A percentile compares a stretch with the other conserved stretches of the same genome.
Conservation (phyloP, 106 monocot genomes). For the Dendrobium huoshanense region DNA sequence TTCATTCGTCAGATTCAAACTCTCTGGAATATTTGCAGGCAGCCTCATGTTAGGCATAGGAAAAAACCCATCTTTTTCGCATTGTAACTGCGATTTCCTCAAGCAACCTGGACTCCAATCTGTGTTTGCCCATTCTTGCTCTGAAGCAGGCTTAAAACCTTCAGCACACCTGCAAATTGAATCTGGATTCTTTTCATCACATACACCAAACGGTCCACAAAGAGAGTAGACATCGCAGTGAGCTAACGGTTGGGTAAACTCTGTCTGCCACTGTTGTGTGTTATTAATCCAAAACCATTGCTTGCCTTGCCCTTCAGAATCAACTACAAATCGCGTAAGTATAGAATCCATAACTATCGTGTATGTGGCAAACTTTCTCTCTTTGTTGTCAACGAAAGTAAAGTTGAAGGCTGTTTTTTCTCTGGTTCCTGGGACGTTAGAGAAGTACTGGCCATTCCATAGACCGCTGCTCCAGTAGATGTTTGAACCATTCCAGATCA, state of each 20-base stretch:
- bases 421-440: conserved; percentile 14
- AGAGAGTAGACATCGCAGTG: conserved; percentile 22
- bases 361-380: conserved; percentile 14
- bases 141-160: conserved; percentile 14
- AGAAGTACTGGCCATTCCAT: conserved; percentile 41
- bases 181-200: conserved; percentile 4
- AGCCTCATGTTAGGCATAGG: conserved; percentile 14
- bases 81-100: conserved; percentile 20
- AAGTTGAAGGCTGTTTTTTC: conserved; percentile 11
- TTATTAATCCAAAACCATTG: conserved; percentile 15
- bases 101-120: conserved; percentile 28
- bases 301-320: conserved; percentile 10
- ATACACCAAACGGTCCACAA: conserved; percentile 20
- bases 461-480: conserved; percentile 41
- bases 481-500: conserved; percentile 31
- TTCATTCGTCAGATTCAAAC: background rate
- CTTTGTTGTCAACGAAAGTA: conserved; percentile 10
- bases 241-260: conserved; percentile 19
- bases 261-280: conserved; percentile 17
- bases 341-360: background rate
- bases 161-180: conserved; percentile 11
- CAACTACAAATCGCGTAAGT: conserved; percentile 14
- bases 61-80: conserved; percentile 22
- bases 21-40: conserved; percentile 14
- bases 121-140: conserved; percentile 17